phyloP scores from a whole-genome alignment of 164 flowering plant species.

The Aristolochia contorta region DNA sequence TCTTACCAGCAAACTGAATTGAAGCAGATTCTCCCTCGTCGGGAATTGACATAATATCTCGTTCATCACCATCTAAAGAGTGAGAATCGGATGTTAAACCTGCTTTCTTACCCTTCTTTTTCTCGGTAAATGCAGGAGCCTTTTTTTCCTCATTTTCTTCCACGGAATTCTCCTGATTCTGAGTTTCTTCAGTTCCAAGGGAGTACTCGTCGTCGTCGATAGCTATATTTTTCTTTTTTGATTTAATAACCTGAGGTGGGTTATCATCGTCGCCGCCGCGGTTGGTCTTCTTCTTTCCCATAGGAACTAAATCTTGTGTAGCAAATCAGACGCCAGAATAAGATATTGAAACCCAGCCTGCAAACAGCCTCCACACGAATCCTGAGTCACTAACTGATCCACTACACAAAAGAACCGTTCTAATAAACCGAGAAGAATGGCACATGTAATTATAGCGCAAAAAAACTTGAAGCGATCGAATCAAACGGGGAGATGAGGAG shows the following conservation, averaged over 20 bases:
- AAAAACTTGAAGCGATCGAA: too few relatives aligned
- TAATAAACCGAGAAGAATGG: too few relatives aligned
- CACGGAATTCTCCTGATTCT: slow-evolving; percentile 20
- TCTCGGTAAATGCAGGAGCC: slow-evolving; percentile 21
- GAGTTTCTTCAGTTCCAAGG: slow-evolving; percentile 44
- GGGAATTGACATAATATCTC: slow-evolving; percentile 9
- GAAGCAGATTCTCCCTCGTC: slow-evolving; percentile 26
- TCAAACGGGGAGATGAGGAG: too few relatives aligned
- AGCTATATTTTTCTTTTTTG: slow-evolving; percentile 50
- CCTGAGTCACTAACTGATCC: too few relatives aligned
- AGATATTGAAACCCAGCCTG: too few relatives aligned
- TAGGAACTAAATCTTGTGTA: slow-evolving; percentile 5
- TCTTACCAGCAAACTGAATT: slow-evolving; percentile 31
- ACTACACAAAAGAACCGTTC: too few relatives aligned
- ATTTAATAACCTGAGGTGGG: slow-evolving; percentile 23
- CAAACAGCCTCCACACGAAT: too few relatives aligned
- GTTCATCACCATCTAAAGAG: slow-evolving; percentile 21
- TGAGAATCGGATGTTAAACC: slow-evolving; percentile 13
- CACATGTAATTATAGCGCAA: too few relatives aligned
- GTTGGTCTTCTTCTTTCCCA: slow-evolving; percentile 64
- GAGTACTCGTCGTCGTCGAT: slow-evolving; percentile 84
- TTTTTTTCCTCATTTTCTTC: slow-evolving; percentile 21
- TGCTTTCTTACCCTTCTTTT: slow-evolving; percentile 55
- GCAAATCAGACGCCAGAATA: too few relatives aligned
- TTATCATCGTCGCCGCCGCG: slow-evolving; percentile 38